Base-by-base conservation (phyloP, 2,329 filamentous ascomycete species). In the Botrytis paeoniae region DNA sequence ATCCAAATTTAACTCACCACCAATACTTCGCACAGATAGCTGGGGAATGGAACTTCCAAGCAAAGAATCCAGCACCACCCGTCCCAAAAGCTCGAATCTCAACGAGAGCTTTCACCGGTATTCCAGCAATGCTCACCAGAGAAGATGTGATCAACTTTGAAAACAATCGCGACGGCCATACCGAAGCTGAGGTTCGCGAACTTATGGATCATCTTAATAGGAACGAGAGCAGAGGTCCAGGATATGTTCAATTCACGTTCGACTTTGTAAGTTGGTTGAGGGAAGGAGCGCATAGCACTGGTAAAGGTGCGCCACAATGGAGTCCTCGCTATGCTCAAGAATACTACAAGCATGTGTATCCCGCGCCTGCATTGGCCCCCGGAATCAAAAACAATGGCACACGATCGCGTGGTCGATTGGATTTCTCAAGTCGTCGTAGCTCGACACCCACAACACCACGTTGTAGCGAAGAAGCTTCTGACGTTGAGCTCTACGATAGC, bases 171-270 rank as follows among this genome's bases (percentile, higher is more conserved):
- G 37, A 48, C 7, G 12, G 8, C 0, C 43, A 41, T 14, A 45
- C n/a, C 12, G 7, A 41, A 18, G n/a, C 16, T 51, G 57, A 70
- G 12, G 43, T 22, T 39, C n/a, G 18, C 4, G 20, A 70, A 35
- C 59, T 70, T 3, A n/a, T 43, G 16, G 10, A 25, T 3, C 35
- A 63, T n/a, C 43, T 70, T 3, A 10, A 43, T 45, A 48, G 60
- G 25, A 63, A 63, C 20, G 69, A 61, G 35, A 70, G 69, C 22
- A 20, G 69, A 7, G 69, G 69, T 8, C 59, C 69, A 63, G 69
- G 69, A 45, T 70, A 63, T 39, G 54, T 70, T 9, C 69, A 63
- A 29, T 70, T 62, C 22, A 48, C 59, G 6, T 25, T 70, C 25
- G 54, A 43, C 20, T 48, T 63, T 20, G 39, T 70, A 14, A 22